Conservation (phyloP, 1,284 basidiomycete genomes). For the Psilocybe mexicana region DNA sequence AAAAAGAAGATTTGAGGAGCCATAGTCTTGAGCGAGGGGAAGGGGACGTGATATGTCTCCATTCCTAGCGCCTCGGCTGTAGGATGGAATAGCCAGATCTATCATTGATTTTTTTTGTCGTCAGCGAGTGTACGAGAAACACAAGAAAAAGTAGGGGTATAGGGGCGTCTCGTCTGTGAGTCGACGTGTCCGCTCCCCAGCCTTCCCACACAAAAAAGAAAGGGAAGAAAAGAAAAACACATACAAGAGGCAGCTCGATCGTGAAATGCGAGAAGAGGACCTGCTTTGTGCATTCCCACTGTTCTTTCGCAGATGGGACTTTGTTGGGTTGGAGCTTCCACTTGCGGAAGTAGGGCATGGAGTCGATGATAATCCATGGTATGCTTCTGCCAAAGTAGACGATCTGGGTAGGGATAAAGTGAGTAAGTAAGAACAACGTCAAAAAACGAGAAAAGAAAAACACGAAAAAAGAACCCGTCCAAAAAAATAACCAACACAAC, state of each 20-base stretch:
- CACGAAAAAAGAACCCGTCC: too few species aligned
- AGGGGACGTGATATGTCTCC: constrained; percentile 91
- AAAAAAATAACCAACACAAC: too few species aligned
- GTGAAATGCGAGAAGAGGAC: constrained; percentile 97
- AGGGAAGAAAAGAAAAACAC: constrained; percentile 25
- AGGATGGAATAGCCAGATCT: constrained; percentile 98
- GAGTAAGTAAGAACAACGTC: not conserved
- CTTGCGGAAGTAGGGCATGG: constrained; percentile 89
- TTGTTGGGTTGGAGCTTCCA: constrained; percentile 96
- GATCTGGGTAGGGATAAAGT: constrained; percentile 48
- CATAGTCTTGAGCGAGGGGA: constrained; percentile 75
- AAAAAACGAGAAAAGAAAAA: too few species aligned
- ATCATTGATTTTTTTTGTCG: not conserved
- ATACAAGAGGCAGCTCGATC: constrained; percentile 86
- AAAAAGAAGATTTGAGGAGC: constrained; percentile 85
- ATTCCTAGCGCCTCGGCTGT: constrained; percentile 90
- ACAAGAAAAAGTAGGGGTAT: not conserved
- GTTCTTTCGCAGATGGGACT: constrained; percentile 77
- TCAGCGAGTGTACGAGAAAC: too few species aligned
- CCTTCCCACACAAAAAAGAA: not conserved
- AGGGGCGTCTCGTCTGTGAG: not conserved
- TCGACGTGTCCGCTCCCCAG: too few species aligned
- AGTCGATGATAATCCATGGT: constrained; percentile 96
- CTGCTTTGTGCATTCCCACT: constrained; percentile 96
- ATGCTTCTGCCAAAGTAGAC: constrained; percentile 97